Percentiles rank a stretch among this genome's conserved stretches.
Conservation (phyloP, 768 basidiomycete species). For the Boletus fagicola region DNA sequence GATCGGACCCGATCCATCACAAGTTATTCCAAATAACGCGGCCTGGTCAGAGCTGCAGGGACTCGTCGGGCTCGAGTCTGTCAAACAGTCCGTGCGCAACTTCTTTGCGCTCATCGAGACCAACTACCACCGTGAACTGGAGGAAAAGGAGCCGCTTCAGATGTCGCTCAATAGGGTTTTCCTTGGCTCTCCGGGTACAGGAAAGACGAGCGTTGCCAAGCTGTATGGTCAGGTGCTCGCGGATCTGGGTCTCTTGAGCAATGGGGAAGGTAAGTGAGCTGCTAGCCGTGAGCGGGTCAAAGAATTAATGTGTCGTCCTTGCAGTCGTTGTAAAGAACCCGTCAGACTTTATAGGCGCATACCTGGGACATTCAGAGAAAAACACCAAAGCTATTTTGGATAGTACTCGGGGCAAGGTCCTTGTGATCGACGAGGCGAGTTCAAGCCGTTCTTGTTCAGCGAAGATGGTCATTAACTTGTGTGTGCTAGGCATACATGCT, state of each 20-base stretch:
- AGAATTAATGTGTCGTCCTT: constrained; percentile 1
- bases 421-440: constrained; percentile 67
- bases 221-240: constrained; percentile 63
- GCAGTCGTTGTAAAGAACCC: constrained; percentile 67
- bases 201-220: constrained; percentile 69
- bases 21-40: constrained; percentile 42
- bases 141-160: constrained; percentile 50
- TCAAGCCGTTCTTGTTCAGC: constrained; percentile 11
- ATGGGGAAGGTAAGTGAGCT: constrained; percentile 57
- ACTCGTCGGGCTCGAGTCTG: constrained; percentile 53
- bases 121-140: constrained; percentile 61
- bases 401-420: constrained; percentile 59
- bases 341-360: constrained; percentile 61
- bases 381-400: constrained; percentile 64
- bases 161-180: constrained; percentile 64
- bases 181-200: constrained; percentile 67
- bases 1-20: constrained; percentile 63
- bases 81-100: constrained; percentile 53
- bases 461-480: not conserved
- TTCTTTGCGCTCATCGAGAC: constrained; percentile 45
- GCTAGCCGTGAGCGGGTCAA: not conserved
- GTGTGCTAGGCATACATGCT: constrained; percentile 42
- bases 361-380: constrained; percentile 58
- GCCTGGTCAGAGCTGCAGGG: constrained; percentile 53
- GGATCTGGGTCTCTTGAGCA: constrained; percentile 64